Evolutionary conservation across 441 rosid genomes (phyloP).

Genomic region (Corymbia citriodora): DNA sequence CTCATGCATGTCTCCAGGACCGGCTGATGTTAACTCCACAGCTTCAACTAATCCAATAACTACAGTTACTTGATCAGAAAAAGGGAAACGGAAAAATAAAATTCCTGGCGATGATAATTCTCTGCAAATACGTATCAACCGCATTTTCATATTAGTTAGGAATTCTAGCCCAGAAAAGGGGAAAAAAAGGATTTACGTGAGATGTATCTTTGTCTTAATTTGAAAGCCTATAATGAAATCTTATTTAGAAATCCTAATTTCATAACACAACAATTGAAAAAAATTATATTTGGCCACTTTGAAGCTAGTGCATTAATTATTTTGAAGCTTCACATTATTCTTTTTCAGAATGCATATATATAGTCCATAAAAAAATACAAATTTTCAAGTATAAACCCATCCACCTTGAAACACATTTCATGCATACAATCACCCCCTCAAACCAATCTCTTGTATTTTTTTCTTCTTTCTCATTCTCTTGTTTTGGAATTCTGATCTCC

Average conservation of each 20-base stretch:
- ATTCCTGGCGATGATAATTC: background rate
- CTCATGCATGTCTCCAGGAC: background rate
- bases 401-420: background rate
- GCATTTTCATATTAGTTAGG: too few species aligned
- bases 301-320: background rate
- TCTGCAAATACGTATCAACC: too few species aligned
- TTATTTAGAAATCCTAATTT: too few species aligned
- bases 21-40: background rate
- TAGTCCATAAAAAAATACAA: background rate
- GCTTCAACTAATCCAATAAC: background rate
- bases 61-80: background rate
- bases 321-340: background rate
- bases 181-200: accelerated
- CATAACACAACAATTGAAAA: background rate
- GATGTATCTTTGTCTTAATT: too few species aligned
- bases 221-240: background rate
- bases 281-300: background rate
- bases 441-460: background rate
- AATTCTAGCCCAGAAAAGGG: background rate
- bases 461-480: background rate
- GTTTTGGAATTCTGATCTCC: background rate
- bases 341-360: background rate
- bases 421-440: background rate
- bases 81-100: background rate
- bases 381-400: background rate